phyloP scores from a whole-genome alignment of 2,329 filamentous ascomycete genomes.

The Hymenoscyphus repandus region DNA sequence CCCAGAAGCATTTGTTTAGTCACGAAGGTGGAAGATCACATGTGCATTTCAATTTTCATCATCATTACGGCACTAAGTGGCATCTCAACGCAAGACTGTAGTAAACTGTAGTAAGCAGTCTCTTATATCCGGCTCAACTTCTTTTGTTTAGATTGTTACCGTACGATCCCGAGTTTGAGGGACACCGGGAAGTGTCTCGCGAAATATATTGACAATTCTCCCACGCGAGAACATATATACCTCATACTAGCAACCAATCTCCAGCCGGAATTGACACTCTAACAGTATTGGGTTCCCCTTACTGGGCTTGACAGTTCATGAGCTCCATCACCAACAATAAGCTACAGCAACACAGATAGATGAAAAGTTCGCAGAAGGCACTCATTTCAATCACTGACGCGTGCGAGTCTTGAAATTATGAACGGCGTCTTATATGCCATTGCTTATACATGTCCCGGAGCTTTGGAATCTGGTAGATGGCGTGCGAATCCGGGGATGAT shows the following conservation, averaged over 20 bases:
- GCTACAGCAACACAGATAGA: not conserved
- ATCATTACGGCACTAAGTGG: too few species aligned
- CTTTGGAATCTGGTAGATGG: not conserved
- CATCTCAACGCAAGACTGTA: too few species aligned
- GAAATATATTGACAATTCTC: too few species aligned
- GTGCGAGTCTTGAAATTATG: not conserved
- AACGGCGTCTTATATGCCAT: not conserved
- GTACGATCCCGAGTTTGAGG: too few species aligned
- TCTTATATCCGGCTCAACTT: too few species aligned
- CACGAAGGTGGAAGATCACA: not conserved
- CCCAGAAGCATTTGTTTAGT: not conserved
- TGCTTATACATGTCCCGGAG: not conserved
- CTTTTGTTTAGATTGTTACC: too few species aligned
- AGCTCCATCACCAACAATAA: not conserved
- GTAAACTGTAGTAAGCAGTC: too few species aligned
- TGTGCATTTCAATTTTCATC: too few species aligned
- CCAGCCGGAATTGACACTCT: not conserved
- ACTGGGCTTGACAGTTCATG: not conserved
- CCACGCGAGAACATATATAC: too few species aligned
- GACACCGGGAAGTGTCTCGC: too few species aligned
- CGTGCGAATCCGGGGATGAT: not conserved
- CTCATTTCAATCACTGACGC: not conserved
- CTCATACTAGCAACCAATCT: too few species aligned
- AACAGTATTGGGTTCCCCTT: not conserved
- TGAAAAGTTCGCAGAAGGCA: not conserved